phyloP scores from a whole-genome alignment of 192 early-diverging fungal genomes.

The Geranomyces michiganensis region DNA sequence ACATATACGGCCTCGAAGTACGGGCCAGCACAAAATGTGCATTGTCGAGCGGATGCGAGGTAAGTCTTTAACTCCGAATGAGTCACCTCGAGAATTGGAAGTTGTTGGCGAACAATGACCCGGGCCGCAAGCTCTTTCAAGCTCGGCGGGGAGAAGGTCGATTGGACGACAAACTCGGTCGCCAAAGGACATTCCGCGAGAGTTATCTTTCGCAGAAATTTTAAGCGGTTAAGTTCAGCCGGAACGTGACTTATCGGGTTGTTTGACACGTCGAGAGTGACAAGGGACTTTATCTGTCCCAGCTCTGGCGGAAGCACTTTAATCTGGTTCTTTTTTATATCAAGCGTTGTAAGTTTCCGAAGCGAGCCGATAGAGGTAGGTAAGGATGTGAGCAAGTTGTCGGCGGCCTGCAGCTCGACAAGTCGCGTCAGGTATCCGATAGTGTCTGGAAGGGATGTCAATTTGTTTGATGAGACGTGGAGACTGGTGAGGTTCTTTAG shows the following conservation, averaged over 20 bases:
- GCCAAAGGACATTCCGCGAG: conserved; percentile 54
- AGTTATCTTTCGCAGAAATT: conserved; percentile 64
- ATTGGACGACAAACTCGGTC: conserved; percentile 1
- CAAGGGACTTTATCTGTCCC: conserved; percentile 60
- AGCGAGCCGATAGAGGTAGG: conserved; percentile 65
- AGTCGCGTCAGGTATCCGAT: conserved; percentile 69
- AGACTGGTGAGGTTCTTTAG: conserved; percentile 68
- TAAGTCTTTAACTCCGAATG: conserved; percentile 66
- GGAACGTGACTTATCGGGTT: conserved; percentile 72
- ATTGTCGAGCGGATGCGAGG: conserved; percentile 58
- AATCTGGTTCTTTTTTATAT: conserved; percentile 65
- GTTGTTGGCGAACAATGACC: conserved; percentile 66
- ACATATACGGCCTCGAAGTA: conserved; percentile 67
- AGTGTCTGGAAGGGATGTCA: conserved; percentile 67
- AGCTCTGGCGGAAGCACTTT: conserved; percentile 66
- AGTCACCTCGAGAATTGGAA: conserved; percentile 56
- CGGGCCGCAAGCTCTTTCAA: conserved; percentile 79
- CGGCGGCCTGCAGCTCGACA: conserved; percentile 63
- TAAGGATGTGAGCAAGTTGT: conserved; percentile 67
- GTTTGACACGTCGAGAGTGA: conserved; percentile 66
- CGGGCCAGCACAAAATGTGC: conserved; percentile 80
- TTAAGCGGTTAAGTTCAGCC: conserved; percentile 70
- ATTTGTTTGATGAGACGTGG: conserved; percentile 66
- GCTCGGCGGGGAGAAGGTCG: conserved; percentile 56
- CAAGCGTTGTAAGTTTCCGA: conserved; percentile 66